phyloP scores from a whole-genome alignment of 208 protist genomes.

The Crithidia thermophila region DNA sequence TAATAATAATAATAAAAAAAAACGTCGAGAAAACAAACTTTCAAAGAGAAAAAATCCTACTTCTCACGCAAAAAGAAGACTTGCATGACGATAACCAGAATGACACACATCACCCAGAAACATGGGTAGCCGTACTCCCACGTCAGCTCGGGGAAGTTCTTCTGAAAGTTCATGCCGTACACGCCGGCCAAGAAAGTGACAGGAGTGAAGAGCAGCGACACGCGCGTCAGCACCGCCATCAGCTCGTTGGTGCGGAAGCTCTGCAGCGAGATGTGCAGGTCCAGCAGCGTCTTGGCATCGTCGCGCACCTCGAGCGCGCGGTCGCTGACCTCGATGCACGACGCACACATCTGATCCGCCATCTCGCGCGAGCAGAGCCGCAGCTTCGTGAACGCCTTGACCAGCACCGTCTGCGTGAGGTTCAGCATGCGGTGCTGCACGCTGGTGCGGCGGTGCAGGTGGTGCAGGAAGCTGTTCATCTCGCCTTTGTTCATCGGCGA shows the following conservation, averaged over 20 bases:
- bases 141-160: constrained; percentile 75
- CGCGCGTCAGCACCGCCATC: constrained; percentile 88
- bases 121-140: constrained; percentile 72
- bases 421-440: constrained; percentile 85
- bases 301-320: constrained; percentile 80
- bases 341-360: constrained; percentile 74
- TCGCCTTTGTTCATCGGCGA: constrained; percentile 66
- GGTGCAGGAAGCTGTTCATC: constrained; percentile 89
- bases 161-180: constrained; percentile 92
- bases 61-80: constrained; percentile 47
- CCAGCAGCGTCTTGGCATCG: constrained; percentile 81
- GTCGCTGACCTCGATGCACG: constrained; percentile 74
- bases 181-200: constrained; percentile 87
- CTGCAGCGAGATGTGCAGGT: constrained; percentile 82
- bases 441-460: constrained; percentile 83
- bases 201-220: constrained; percentile 88
- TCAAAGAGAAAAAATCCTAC: neutral
- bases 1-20: neutral
- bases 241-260: constrained; percentile 88
- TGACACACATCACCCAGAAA: constrained; percentile 70
- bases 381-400: constrained; percentile 79
- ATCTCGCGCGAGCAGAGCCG: constrained; percentile 74
- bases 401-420: constrained; percentile 64
- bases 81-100: constrained; percentile 63
- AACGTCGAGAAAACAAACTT: neutral